Evolutionary conservation across 2,329 filamentous ascomycete species (phyloP), one percentile per base, ranked within the genome.

Genomic region (Podosphaera fusca): DNA sequence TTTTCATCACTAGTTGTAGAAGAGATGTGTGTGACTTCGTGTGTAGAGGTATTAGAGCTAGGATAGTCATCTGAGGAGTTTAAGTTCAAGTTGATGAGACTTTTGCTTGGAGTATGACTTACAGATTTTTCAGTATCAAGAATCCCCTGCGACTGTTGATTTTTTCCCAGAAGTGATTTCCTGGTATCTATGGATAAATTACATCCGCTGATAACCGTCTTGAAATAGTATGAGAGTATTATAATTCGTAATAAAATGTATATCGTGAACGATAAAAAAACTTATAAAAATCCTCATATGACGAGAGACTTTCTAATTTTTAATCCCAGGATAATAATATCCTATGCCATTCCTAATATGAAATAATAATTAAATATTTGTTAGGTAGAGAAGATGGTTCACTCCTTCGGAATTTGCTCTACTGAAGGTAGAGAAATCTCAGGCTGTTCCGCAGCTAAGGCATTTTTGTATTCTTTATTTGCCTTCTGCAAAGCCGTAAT

Each of bases 401-500:
- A 34, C 6, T 31, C 47, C 47, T 50, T 50, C 47, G n/a, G 47
- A 30, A 12, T 42, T 42, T 7, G 38, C 10, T 42, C 38, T 7
- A 42, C 3, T 4, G 38, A 12, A 42, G 38, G 4, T 12, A 7
- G 38, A 12, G 4, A 8, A 42, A 59, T 56, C 50, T 67, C 64
- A 50, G 66, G 52, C 4, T 64, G 63, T 59, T 80, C 80, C 58
- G 86, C 83, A 42, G 80, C 79, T 58, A 88, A 72, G 10, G 82
- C 85, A 63, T 75, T 80, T 61, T 79, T 73, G 66, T 92, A 95
- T 65, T 82, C 79, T n/a, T 70, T 74, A 60, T 80, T 74, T 4
- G 88, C 89, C 62, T 77, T 78, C 58, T 79, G 75, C 59, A 95
- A 70, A 10, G 87, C 83, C 63, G 77, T 74, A 9, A 85, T 72